Base-by-base conservation (phyloP, 2,329 filamentous ascomycete species). In the Exophiala xenobiotica region DNA sequence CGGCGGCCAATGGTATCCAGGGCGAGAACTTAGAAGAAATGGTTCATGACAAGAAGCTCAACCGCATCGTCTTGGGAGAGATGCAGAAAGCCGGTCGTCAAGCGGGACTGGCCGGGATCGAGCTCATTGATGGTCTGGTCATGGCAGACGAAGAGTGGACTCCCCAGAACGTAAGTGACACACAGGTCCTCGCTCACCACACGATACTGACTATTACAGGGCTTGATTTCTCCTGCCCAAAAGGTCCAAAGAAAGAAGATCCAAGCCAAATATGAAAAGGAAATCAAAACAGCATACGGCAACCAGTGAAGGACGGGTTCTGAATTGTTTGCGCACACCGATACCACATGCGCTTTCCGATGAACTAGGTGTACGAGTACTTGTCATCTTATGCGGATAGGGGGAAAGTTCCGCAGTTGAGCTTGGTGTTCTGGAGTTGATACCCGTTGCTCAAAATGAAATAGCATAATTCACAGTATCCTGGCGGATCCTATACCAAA, bases 101-200 rank as follows among this genome's bases (percentile, higher is more conserved):
- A 62, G 83, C 81, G 23, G 86, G 86, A 16, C 74, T 95, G 41
- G 74, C 76, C 1, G 76, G 80, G 7, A 84, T 93, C 53, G 89
- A 95, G 75, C 83, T 86, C 57, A 78, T 95, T 33, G 79, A 83
- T 23, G 88, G 85, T 44, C 84, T 92, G 16, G 87, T 92, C 20
- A 69, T 95, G 50, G 83, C 85, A 0, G 87, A 92, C 59, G 89
- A 92, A 66, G 90, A 95, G 70, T 95, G 90, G 90, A 92, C 86
- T 49, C 87, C 90, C 46, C 79, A 83, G 53, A 93, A 85, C 66
- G 88, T 92, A 63, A 63, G 70, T 66, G 6, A 9, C 22, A 29
- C 23, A 19, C 24, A 6, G n/a, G 6, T 19, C 12, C 19, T 43
- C 26, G 42, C 3, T 19, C 11, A 22, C 14, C 12, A 14, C 29